Conservation (phyloP, 768 basidiomycete species). For the Exidia glandulosa region DNA sequence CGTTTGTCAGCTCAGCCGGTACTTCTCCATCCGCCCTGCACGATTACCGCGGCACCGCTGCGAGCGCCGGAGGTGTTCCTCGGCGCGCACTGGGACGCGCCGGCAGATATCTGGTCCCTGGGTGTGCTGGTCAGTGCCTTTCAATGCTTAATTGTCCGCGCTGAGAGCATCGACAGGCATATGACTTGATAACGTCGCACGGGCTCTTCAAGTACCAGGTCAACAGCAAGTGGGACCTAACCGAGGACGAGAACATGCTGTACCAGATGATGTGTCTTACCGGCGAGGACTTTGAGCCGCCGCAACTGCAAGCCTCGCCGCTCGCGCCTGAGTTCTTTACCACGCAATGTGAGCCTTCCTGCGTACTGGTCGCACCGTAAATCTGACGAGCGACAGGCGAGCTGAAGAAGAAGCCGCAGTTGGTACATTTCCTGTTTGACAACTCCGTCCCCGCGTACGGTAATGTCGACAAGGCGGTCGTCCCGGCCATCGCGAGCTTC, state of each 20-base stretch:
- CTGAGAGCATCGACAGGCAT: neutral
- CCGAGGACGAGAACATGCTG: neutral
- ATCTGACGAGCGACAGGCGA: neutral
- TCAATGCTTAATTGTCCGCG: neutral
- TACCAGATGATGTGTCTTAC: neutral
- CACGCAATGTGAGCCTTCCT: neutral
- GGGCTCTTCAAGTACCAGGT: neutral
- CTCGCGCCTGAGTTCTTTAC: neutral
- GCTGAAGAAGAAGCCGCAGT: neutral
- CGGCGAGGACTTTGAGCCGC: neutral
- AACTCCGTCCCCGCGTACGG: neutral
- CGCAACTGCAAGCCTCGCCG: neutral
- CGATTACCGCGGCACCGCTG: neutral
- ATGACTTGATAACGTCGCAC: neutral
- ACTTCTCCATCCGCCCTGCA: neutral
- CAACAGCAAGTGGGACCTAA: neutral
- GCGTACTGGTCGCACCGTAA: neutral
- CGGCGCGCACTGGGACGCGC: slow-evolving; percentile 6
- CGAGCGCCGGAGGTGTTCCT: slow-evolving; percentile 7
- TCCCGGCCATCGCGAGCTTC: neutral
- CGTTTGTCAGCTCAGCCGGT: neutral
- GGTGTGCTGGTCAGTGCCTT: slow-evolving; percentile 9
- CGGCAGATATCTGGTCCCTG: slow-evolving; percentile 9
- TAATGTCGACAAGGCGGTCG: neutral
- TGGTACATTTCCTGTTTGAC: neutral